Base-by-base conservation (phyloP, 768 basidiomycete genomes). In the Phlebiopsis flavidoalba region DNA sequence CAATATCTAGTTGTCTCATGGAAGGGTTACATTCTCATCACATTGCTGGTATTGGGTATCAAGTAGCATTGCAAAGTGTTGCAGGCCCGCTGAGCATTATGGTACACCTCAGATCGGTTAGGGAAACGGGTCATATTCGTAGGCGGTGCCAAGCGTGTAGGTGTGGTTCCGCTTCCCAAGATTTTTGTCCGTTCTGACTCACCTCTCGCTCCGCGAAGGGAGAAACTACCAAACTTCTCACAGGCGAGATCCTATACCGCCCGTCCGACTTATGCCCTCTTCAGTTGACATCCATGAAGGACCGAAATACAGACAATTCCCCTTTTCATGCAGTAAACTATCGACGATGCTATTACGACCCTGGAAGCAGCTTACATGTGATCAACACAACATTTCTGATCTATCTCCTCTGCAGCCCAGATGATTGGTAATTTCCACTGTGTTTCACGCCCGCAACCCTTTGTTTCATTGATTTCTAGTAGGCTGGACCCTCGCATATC, bases 51-150 rank as follows among this genome's bases (percentile, higher is more conserved):
- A n/a, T n/a, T 57, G 85, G 84, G 0, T 91, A 91, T 67, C 89
- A 92, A 72, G 83, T 82, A 2, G n/a, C 81, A 77, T 19, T 83
- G 80, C 71, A 81, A 79, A n/a, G 72, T 86, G 15, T 74, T 91
- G 0, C 87, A 92, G 66, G 86, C 89, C 22, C n/a, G n/a, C n/a
- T n/a, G 83, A 79, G 0, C 83, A 85, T 37, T 90, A 90, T 70
- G 90, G 90, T 26, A 79, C 81, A 21, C 88, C 90, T 17, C 90
- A 92, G 73, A n/a, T n/a, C n/a, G n/a, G 75, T 78, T 50, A 83
- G 90, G 8, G 73, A 76, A n/a, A 26, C 78, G 90, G 17, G 79
- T 91, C 12, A 87, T 92, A 49, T 85, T 91, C 68, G n/a, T 81
- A 80, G 77, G n/a, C n/a, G 88, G 80, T 24, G 84, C 88, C 5